phyloP scores from a whole-genome alignment of 305 asterid genomes.

The Solanum aculeatissimum region DNA sequence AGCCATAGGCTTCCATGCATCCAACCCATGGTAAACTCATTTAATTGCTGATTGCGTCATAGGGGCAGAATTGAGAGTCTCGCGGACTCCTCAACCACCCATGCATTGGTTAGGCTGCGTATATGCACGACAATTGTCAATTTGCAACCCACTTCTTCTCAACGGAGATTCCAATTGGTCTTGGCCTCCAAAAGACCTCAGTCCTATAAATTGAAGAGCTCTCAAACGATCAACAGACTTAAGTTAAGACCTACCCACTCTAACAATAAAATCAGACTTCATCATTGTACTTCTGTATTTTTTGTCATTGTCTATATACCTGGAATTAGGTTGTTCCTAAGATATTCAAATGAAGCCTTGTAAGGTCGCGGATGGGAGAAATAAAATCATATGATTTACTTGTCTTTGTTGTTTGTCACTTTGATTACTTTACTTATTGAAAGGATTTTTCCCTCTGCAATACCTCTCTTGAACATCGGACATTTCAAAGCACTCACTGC shows the following conservation, averaged over 20 bases:
- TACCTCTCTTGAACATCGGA: neutral
- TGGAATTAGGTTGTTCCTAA: neutral
- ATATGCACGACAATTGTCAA: neutral
- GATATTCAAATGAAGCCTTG: neutral
- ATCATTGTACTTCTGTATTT: neutral
- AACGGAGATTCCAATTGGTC: neutral
- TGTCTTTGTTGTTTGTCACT: neutral
- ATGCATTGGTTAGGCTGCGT: neutral
- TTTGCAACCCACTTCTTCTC: neutral
- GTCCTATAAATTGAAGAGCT: neutral
- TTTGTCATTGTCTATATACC: neutral
- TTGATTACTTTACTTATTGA: neutral
- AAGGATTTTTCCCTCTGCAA: neutral
- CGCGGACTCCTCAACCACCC: neutral
- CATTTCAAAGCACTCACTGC: neutral
- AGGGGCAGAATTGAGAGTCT: neutral
- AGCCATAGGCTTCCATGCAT: neutral
- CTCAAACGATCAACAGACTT: neutral
- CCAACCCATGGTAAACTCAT: neutral
- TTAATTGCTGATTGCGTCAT: neutral
- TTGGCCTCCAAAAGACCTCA: neutral
- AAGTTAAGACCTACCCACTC: neutral
- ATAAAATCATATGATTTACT: neutral
- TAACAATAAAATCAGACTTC: neutral
- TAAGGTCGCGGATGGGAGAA: neutral